Conservation (phyloP, 345 rosid species). For the Cardamine occulta region DNA sequence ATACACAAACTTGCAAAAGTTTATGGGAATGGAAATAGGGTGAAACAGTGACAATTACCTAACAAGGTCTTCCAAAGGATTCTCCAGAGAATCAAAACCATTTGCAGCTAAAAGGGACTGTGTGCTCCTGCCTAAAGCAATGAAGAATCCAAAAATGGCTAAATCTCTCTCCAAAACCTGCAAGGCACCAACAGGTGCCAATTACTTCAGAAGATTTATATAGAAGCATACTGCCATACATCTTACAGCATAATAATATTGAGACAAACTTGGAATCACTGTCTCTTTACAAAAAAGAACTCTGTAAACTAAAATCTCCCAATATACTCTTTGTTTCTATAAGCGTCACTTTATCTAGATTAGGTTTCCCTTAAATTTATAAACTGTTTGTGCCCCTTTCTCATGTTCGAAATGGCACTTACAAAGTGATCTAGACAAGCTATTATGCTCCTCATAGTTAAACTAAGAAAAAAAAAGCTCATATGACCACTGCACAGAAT, state of each 20-base stretch:
- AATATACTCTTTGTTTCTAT: not conserved
- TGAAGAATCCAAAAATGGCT: slow-evolving; percentile 98
- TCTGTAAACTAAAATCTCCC: slow-evolving; percentile 8
- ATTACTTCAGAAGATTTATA: slow-evolving; percentile 18
- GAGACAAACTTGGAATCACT: slow-evolving; percentile 14
- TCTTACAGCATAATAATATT: not conserved
- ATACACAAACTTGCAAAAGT: slow-evolving; percentile 17
- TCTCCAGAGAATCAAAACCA: slow-evolving; percentile 72
- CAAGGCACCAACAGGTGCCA: slow-evolving; percentile 40
- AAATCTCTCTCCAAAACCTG: slow-evolving; percentile 96
- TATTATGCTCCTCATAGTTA: slow-evolving; percentile 14
- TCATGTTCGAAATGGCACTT: slow-evolving; percentile 6
- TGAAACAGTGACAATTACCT: slow-evolving; percentile 57
- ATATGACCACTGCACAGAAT: slow-evolving; percentile 12
- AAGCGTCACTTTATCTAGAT: slow-evolving; percentile 13
- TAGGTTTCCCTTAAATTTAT: slow-evolving; percentile 18
- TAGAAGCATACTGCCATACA: slow-evolving; percentile 1
- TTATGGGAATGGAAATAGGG: slow-evolving; percentile 12
- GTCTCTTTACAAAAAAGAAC: not conserved
- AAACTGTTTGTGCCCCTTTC: slow-evolving; percentile 27
- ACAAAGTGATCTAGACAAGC: slow-evolving; percentile 27
- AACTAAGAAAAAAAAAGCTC: not conserved
- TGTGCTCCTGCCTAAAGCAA: slow-evolving; percentile 88
- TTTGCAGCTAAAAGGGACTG: slow-evolving; percentile 71
- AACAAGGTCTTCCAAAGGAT: slow-evolving; percentile 71